These are phyloP conservation scores for Umbilicus rupestris DNA, from an alignment of 164 flowering plant species.

Conservation along the genomic window DNA sequence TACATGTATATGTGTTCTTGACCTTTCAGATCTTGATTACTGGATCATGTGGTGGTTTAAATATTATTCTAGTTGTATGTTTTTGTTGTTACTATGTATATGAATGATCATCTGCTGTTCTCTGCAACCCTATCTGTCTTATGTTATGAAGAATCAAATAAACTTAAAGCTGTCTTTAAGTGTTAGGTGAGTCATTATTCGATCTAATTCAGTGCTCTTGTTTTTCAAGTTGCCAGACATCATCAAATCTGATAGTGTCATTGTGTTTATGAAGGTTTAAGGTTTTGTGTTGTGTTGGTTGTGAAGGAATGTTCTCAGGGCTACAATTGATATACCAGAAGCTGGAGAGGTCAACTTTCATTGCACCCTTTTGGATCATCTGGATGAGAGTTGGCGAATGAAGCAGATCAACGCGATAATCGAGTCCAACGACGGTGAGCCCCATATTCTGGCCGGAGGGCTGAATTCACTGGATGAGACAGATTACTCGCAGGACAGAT, in stretches of 20 bases:
- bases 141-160: not conserved
- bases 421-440: constrained; percentile 40
- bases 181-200: not conserved
- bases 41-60: not conserved
- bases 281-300: not conserved
- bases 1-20: not conserved
- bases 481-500: constrained; percentile 84
- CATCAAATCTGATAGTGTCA: not conserved
- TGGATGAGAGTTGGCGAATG: constrained; percentile 94
- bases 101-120: not conserved
- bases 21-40: not conserved
- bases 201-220: too few species aligned
- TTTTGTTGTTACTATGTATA: not conserved
- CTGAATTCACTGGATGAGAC: constrained; percentile 80
- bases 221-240: too few species aligned
- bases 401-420: constrained; percentile 82
- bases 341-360: constrained; percentile 69
- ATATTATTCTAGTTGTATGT: not conserved
- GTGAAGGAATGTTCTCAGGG: constrained; percentile 80
- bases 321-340: constrained; percentile 69
- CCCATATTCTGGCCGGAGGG: constrained; percentile 86
- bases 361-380: constrained; percentile 88
- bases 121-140: not conserved
- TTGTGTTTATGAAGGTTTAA: not conserved
- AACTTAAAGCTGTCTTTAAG: not conserved